Percentiles rank a stretch among this genome's conserved stretches.
These are phyloP conservation scores for Aspergillus proliferans DNA, from an alignment of 2,329 filamentous ascomycete species.

Conservation along the genomic window DNA sequence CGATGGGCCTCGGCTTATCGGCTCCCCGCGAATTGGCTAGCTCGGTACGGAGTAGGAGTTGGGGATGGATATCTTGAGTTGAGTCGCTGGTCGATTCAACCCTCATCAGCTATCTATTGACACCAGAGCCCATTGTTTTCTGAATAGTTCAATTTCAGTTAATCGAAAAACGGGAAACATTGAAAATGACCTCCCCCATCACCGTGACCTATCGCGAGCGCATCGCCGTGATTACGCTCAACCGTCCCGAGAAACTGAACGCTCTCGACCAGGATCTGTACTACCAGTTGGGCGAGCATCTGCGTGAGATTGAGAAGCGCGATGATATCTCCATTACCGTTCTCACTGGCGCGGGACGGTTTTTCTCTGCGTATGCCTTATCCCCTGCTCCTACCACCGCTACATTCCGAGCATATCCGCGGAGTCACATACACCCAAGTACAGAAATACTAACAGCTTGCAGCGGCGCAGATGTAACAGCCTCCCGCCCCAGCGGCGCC, in stretches of 20 bases:
- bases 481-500: constrained; percentile 41
- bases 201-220: constrained; percentile 60
- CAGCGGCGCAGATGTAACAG: constrained; percentile 73
- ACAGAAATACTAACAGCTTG: too few relatives aligned
- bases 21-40: constrained; percentile 10
- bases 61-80: background rate
- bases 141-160: background rate
- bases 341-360: constrained; percentile 70
- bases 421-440: too few relatives aligned
- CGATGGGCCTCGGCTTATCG: constrained; percentile 10
- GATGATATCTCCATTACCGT: constrained; percentile 82
- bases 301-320: constrained; percentile 71
- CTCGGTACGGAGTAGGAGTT: too few relatives aligned
- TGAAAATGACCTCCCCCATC: constrained; percentile 38
- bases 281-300: constrained; percentile 64
- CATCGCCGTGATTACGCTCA: constrained; percentile 78
- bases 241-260: constrained; percentile 81
- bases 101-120: too few relatives aligned
- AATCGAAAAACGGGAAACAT: background rate
- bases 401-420: too few relatives aligned
- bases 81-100: background rate
- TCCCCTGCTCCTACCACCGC: background rate
- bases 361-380: constrained; percentile 73
- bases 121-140: too few relatives aligned
- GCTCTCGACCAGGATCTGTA: constrained; percentile 68